phyloP scores from a whole-genome alignment of 73 alveolate species.

The Blepharisma japonicum region DNA sequence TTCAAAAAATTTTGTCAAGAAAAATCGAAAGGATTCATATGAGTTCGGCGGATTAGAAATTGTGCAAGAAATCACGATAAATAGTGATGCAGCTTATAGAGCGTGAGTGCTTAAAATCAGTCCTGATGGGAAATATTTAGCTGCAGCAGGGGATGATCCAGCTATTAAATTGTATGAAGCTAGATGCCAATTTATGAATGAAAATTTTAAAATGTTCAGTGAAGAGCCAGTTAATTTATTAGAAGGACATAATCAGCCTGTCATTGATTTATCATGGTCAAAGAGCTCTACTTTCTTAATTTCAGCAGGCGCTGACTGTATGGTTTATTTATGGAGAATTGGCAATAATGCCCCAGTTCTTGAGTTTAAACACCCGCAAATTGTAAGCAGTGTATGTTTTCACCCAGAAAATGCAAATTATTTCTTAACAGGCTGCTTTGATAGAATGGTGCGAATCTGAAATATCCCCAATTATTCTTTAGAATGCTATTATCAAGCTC shows the following conservation, averaged over 20 bases:
- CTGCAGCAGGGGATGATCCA: conserved; percentile 20
- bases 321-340: conserved; percentile 4
- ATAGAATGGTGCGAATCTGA: neutral
- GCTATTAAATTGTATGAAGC: neutral
- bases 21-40: neutral
- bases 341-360: neutral
- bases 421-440: conserved; percentile 19
- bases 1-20: neutral
- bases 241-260: neutral
- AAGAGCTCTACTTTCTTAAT: neutral
- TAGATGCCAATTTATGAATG: neutral
- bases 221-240: conserved; percentile 1
- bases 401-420: conserved; percentile 8
- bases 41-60: neutral
- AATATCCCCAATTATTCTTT: neutral
- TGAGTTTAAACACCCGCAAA: neutral
- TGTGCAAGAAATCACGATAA: neutral
- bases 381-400: neutral
- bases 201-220: neutral
- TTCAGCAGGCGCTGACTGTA: neutral
- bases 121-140: conserved; percentile 23
- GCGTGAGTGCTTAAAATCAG: neutral
- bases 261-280: neutral
- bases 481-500: neutral
- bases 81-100: neutral